phyloP scores from a whole-genome alignment of 108 stramenopile genomes.

The Skeletonema grethae region DNA sequence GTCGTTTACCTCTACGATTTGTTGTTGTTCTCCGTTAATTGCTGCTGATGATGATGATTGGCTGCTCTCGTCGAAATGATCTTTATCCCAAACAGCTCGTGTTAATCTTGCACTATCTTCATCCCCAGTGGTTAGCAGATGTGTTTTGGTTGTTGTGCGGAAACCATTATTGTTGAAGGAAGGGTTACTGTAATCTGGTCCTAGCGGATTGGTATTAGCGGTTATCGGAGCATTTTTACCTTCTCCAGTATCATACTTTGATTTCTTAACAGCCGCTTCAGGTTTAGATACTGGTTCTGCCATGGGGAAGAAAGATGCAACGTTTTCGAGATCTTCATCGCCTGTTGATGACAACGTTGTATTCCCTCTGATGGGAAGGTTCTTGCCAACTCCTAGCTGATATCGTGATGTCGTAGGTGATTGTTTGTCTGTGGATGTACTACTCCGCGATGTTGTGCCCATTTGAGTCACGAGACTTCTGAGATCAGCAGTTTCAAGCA shows the following conservation, averaged over 20 bases:
- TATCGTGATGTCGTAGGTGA: not conserved
- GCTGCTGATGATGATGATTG: constrained; percentile 1
- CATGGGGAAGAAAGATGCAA: not conserved
- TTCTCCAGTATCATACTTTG: constrained; percentile 42
- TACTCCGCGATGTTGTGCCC: not conserved
- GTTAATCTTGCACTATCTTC: constrained; percentile 46
- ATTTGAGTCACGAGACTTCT: not conserved
- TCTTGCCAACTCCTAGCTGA: constrained; percentile 4
- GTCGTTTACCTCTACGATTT: not conserved
- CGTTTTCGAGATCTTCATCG: constrained; percentile 6
- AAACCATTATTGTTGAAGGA: constrained; percentile 13
- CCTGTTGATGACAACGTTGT: constrained; percentile 1
- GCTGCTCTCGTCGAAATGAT: constrained; percentile 44
- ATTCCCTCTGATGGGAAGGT: constrained; percentile 1
- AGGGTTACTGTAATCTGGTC: not conserved
- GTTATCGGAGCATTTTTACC: constrained; percentile 49
- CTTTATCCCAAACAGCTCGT: constrained; percentile 67
- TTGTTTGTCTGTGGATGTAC: not conserved
- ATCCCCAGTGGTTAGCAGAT: constrained; percentile 15
- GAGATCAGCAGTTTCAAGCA: not conserved
- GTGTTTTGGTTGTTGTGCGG: constrained; percentile 15
- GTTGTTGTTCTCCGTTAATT: constrained; percentile 2
- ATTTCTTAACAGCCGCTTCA: not conserved
- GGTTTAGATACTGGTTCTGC: constrained; percentile 20
- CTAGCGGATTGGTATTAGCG: not conserved